phyloP scores from a whole-genome alignment of 2,329 filamentous ascomycete genomes.

The Pseudogymnoascus verrucosus region DNA sequence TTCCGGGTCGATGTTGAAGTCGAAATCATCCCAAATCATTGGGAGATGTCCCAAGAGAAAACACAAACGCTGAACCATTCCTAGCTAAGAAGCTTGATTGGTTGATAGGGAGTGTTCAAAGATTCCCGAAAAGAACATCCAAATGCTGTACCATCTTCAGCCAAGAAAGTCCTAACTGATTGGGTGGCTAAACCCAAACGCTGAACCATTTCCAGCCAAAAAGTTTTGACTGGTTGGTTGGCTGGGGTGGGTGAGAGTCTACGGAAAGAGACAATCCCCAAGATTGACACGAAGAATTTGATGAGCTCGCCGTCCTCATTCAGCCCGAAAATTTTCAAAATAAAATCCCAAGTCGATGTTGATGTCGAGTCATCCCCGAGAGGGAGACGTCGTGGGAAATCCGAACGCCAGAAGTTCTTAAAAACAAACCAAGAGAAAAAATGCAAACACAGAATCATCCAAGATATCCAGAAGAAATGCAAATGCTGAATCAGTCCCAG shows the following conservation, averaged over 20 bases:
- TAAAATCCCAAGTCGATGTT: neutral
- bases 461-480: neutral
- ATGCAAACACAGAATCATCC: neutral
- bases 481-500: neutral
- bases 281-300: neutral
- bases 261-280: neutral
- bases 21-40: neutral
- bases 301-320: neutral
- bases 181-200: neutral
- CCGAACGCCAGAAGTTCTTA: neutral
- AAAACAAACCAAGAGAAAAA: neutral
- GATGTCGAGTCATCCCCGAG: neutral
- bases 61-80: neutral
- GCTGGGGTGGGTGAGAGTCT: neutral
- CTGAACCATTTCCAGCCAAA: neutral
- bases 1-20: slow-evolving; percentile 3
- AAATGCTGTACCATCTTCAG: neutral
- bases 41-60: neutral
- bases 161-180: neutral
- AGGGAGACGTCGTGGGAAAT: neutral
- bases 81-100: neutral
- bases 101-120: neutral
- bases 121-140: neutral
- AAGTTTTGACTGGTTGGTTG: neutral
- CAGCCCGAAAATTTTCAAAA: neutral